Evolutionary conservation across 352 stramenopile genomes (phyloP), one percentile per base, ranked within the genome.

Genomic region (Aphanomyces invadans): DNA sequence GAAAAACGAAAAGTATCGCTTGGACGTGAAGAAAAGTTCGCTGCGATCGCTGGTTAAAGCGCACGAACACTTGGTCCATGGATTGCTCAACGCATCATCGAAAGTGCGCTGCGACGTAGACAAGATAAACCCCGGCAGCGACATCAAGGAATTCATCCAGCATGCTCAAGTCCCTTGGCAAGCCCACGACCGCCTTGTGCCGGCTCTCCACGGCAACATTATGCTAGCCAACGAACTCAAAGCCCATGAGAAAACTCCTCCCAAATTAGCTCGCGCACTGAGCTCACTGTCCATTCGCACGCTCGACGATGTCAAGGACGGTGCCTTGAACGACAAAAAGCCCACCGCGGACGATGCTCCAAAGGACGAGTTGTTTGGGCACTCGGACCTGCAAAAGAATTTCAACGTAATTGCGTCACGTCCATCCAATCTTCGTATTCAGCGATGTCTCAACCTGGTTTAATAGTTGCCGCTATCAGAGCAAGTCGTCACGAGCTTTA

Each of bases 1-100:
- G 81, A 91, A 91, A 70, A 93, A 93, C 62, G 84, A 93, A 59
- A 91, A 90, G 57, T 90, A 89, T 48, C 80, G 82, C 1, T 73
- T 93, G 10, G 82, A 93, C 70, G 84, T 91, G 56, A 72, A 81
- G 38, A 93, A 93, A 46, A 89, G 85, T 57, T 89, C 81, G 0
- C 67, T 93, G 19, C 68, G 86, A 52, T 87, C 79, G 3, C 70
- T 93, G 4, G 73, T 75, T 0, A 88, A 88, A 73, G 84, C 84
- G 11, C 67, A 89, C 44, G 78, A 88, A 29, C 81, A 90, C 46
- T 79, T 81, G 68, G 36, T 90, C 1, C 57, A 73, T 17, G 74
- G 80, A 23, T 72, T 75, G 1, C 70, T 62, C 17, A 61, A 68
- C 5, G 62, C 84, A 10, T 74, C 79, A 12, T 70, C 74, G 12